These are phyloP conservation scores for Cocos nucifera DNA, from an alignment of 176 grass and related monocot genomes.

Conservation along the genomic window DNA sequence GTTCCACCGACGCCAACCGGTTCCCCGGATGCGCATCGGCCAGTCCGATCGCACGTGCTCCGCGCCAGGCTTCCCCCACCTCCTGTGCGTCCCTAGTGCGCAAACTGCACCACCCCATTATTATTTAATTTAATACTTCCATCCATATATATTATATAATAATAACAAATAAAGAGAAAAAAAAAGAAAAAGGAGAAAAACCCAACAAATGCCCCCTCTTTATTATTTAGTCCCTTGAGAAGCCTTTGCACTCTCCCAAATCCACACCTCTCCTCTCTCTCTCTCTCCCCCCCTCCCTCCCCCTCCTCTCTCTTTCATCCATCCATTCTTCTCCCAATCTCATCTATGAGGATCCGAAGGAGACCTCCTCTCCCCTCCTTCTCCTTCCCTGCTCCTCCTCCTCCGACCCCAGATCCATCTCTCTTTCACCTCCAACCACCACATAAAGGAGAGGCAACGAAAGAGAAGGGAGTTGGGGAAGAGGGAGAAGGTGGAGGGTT, in stretches of 20 bases:
- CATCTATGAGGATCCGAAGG: conserved; percentile 16
- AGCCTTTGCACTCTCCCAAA: conserved; percentile 25
- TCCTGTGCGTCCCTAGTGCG: neutral
- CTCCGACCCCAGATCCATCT: conserved; percentile 5
- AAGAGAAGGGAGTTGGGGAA: neutral
- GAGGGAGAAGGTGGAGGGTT: neutral
- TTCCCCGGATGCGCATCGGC: too few relatives aligned
- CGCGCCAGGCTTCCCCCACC: neutral
- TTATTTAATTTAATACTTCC: neutral
- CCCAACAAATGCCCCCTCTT: neutral
- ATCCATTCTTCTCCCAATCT: conserved; percentile 8
- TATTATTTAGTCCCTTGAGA: conserved; percentile 12
- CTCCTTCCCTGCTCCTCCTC: conserved; percentile 5
- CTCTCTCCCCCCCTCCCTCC: neutral
- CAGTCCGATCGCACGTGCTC: neutral
- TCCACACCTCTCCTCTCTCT: conserved; percentile 1
- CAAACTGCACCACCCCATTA: neutral
- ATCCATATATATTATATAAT: neutral
- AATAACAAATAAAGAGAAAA: neutral
- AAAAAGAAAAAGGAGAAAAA: conserved; percentile 1
- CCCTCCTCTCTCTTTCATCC: conserved; percentile 8
- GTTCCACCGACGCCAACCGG: too few relatives aligned
- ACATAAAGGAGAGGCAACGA: neutral
- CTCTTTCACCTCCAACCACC: neutral
- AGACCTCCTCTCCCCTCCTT: conserved; percentile 1